Evolutionary conservation across 1,139 yeast genomes (phyloP).

Genomic region (Kodamaea ohmeri): DNA sequence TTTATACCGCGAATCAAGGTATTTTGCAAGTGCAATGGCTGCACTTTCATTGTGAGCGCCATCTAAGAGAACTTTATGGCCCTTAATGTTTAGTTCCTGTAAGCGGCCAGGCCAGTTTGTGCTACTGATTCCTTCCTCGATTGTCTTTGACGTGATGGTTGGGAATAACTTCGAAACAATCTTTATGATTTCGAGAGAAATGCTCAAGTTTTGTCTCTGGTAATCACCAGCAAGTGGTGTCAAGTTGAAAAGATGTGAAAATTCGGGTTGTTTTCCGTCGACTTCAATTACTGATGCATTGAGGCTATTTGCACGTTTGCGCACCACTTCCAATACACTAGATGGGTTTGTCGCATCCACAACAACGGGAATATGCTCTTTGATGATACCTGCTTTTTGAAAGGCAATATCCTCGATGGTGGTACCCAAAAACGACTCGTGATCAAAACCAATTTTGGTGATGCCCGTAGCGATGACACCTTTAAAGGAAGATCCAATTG

Average conservation of each 20-base stretch:
- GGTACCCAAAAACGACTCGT: constrained; percentile 69
- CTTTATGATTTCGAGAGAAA: constrained; percentile 62
- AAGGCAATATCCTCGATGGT: constrained; percentile 61
- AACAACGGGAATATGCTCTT: constrained; percentile 57
- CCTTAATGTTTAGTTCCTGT: constrained; percentile 39
- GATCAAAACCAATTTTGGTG: constrained; percentile 84
- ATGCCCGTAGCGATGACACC: constrained; percentile 53
- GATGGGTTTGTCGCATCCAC: constrained; percentile 66
- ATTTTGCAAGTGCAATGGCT: constrained; percentile 59
- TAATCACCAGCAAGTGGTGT: constrained; percentile 71
- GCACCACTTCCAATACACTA: constrained; percentile 48
- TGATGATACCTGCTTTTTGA: constrained; percentile 85
- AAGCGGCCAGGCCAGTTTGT: constrained; percentile 66
- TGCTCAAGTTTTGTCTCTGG: constrained; percentile 66
- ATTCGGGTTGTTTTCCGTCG: constrained; percentile 11
- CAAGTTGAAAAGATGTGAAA: constrained; percentile 17
- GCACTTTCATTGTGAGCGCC: constrained; percentile 95
- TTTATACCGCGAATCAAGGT: constrained; percentile 8
- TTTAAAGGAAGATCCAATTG: not conserved
- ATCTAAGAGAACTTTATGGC: constrained; percentile 51
- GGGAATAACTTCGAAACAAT: constrained; percentile 20
- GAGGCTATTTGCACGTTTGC: constrained; percentile 18
- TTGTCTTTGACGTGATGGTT: constrained; percentile 28
- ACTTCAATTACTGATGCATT: constrained; percentile 22
- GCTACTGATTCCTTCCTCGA: constrained; percentile 49